Evolutionary conservation across 108 stramenopile genomes (phyloP), one percentile per base, ranked within the genome.

Genomic region (Cyclotella distinguenda): DNA sequence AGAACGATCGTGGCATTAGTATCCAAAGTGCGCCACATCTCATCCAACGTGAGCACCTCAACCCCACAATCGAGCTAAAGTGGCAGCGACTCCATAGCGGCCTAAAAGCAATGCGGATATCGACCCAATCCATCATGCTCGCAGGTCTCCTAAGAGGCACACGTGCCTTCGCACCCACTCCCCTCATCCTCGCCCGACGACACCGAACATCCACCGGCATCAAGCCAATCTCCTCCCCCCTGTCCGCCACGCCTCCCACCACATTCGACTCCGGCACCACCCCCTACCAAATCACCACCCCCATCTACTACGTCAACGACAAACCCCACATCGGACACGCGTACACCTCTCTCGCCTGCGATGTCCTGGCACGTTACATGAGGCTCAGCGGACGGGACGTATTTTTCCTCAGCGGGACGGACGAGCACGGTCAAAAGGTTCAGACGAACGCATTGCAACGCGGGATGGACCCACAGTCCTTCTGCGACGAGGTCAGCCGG

Each of bases 251-350:
- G 8, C 34, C 54, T 21, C 8, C 75, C 48, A 83, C 79, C 44
- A 56, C 82, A 21, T 86, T 79, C 65, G 86, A 91, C 70, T 86
- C 88, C 68, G 86, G 89, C 15, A 66, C 43, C 38, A 72, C 84
- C 10, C 92, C 92, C 30, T 97, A 89, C 82, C 89, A 93, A 82
- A 86, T 99, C 48, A 96, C 98, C 36, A 98, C 98, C 4, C 97
- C 98, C 13, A 99, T 99, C 60, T 97, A 96, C 70, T 99, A 99
- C 75, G 96, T 97, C 39, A 99, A 98, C 70, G 97, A 95, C 68
- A 89, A 93, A 72, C 99, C 97, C 19, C 99, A 98, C 81, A 95
- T 99, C 46, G 99, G 99, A 36, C 99, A 99, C 79, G 97, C 97
- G 16, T 99, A 98, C 91, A 97, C 97, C 19, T 88, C 90, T 11